A percentile compares a stretch with the other conserved stretches of the same genome.
Conservation (phyloP, 352 stramenopile genomes). For the Pythium phragmiticola region DNA sequence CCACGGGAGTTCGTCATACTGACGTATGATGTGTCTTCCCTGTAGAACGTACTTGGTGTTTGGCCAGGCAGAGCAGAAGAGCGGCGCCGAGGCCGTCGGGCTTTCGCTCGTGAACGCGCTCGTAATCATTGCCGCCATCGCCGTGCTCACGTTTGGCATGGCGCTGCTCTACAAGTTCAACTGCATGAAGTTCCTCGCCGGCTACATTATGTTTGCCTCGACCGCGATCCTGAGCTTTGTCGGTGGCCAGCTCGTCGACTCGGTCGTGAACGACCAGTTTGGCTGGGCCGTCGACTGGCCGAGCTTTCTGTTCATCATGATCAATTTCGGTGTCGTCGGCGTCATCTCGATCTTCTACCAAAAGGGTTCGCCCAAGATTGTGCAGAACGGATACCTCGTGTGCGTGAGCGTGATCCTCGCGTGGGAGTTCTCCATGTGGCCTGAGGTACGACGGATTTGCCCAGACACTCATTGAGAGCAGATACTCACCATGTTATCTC, state of each 20-base stretch:
- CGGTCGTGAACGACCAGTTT: conserved; percentile 72
- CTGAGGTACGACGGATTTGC: conserved; percentile 70
- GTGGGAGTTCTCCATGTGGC: conserved; percentile 97
- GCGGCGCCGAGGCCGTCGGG: conserved; percentile 43
- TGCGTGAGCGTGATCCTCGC: conserved; percentile 95
- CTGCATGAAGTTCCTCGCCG: conserved; percentile 78
- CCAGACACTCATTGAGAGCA: too few relatives aligned
- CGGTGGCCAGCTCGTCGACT: conserved; percentile 81
- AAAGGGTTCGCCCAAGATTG: conserved; percentile 73
- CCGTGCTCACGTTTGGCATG: conserved; percentile 86
- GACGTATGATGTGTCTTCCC: conserved; percentile 1
- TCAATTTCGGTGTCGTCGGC: conserved; percentile 89
- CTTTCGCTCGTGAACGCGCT: conserved; percentile 85
- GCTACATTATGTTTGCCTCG: conserved; percentile 90
- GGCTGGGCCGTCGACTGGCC: conserved; percentile 74
- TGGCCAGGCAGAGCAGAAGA: conserved; percentile 47
- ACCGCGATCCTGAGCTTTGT: conserved; percentile 86
- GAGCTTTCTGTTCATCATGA: conserved; percentile 85
- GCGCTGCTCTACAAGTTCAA: conserved; percentile 90
- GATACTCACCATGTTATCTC: not conserved
- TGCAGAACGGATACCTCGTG: conserved; percentile 95
- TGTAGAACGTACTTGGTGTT: conserved; percentile 79
- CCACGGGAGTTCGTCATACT: not conserved
- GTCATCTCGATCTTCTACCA: conserved; percentile 91
- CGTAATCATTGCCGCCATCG: conserved; percentile 88